A percentile compares a stretch with the other conserved stretches of the same genome.
These are phyloP conservation scores for Massospora cicadina DNA, from an alignment of 371 early-diverging fungal species.

Conservation along the genomic window DNA sequence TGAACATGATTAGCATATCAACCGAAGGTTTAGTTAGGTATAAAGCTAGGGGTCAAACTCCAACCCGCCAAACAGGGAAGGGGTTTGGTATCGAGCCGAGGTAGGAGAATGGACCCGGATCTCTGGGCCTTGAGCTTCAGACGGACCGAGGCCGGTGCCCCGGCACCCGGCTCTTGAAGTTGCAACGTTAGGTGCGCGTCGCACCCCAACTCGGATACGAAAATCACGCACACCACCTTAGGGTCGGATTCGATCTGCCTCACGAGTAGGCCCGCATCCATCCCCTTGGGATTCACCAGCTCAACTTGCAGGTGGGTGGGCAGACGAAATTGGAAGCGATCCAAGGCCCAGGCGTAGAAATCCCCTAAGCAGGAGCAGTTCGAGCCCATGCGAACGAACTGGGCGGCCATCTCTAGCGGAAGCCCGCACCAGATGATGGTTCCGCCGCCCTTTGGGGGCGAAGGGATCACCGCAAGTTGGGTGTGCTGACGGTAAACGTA, in stretches of 20 bases:
- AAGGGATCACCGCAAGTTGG: background rate
- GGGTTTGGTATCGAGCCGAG: no score
- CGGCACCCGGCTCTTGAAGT: no score
- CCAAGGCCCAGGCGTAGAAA: background rate
- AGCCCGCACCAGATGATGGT: background rate
- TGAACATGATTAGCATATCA: no score
- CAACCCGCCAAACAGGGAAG: no score
- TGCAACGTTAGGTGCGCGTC: no score
- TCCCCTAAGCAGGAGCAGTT: background rate
- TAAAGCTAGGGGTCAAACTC: no score
- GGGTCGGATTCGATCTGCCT: background rate
- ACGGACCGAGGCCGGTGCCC: no score
- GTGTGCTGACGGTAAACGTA: background rate
- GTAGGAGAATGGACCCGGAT: no score
- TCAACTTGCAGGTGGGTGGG: background rate
- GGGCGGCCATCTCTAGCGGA: background rate
- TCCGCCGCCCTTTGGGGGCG: background rate
- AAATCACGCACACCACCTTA: background rate
- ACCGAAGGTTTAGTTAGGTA: no score
- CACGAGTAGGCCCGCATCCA: background rate
- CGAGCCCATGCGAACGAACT: background rate
- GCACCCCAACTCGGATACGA: background rate
- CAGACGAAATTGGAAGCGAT: background rate
- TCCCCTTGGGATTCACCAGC: background rate
- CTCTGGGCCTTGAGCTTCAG: no score